phyloP scores from a whole-genome alignment of 441 rosid genomes.

The Corymbia citriodora region DNA sequence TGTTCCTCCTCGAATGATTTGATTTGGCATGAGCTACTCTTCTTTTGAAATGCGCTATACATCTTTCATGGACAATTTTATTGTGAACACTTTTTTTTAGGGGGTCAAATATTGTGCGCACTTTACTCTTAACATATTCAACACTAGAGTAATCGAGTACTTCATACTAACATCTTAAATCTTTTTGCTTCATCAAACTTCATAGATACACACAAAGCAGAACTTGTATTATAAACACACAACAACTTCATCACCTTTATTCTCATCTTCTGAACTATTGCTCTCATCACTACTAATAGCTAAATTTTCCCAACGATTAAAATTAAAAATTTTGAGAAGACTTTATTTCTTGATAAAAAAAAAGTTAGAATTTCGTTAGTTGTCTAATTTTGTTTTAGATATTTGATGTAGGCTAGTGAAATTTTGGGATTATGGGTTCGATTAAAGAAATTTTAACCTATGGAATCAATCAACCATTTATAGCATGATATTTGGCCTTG shows the following conservation, averaged over 20 bases:
- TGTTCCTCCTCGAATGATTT: not conserved
- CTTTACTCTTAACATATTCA: not conserved
- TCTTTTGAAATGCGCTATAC: not conserved
- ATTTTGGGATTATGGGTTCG: not conserved
- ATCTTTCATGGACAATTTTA: not conserved
- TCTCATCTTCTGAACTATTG: not conserved
- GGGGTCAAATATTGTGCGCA: too few relatives aligned
- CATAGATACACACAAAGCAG: not conserved
- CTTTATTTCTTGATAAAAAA: not conserved
- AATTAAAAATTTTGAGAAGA: not conserved
- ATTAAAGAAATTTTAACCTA: too few relatives aligned
- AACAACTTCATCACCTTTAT: not conserved
- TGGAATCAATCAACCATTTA: not conserved
- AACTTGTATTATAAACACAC: too few relatives aligned
- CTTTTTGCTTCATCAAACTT: not conserved
- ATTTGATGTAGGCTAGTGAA: not conserved
- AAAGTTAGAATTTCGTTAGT: too few relatives aligned
- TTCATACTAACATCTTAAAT: too few relatives aligned
- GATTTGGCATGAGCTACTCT: not conserved
- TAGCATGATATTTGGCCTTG: not conserved
- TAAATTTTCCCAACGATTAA: not conserved
- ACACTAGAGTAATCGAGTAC: not conserved
- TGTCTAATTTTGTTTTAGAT: accelerated
- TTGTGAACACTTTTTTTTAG: too few relatives aligned
- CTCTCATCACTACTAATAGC: not conserved